Conservation (phyloP, 2,329 filamentous ascomycete genomes). For the Venturia nashicola region DNA sequence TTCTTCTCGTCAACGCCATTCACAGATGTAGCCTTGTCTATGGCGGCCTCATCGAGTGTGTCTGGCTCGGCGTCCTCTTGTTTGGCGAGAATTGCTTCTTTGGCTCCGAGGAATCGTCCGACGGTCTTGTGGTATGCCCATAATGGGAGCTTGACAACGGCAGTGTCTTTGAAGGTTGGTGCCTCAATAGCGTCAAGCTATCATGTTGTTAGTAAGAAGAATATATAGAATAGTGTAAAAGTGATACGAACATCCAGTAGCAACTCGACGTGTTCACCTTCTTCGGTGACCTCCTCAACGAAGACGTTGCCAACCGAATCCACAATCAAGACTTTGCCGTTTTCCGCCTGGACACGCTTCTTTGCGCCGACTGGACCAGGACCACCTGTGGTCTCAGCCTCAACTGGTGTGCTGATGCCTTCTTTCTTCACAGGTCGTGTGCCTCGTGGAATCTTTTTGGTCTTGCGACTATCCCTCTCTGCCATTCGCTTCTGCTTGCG, state of each 20-base stretch:
- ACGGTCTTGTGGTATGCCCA: conserved; percentile 50
- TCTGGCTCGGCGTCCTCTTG: conserved; percentile 23
- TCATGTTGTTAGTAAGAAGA: background rate
- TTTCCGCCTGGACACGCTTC: conserved; percentile 83
- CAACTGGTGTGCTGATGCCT: conserved; percentile 42
- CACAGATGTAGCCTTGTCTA: conserved; percentile 29
- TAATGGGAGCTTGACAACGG: conserved; percentile 64
- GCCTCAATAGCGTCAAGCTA: conserved; percentile 67
- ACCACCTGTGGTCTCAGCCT: conserved; percentile 38
- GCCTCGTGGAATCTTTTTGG: conserved; percentile 40
- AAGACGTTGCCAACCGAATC: conserved; percentile 88
- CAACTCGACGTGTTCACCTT: conserved; percentile 72
- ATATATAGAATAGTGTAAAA: background rate
- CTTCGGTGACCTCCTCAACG: conserved; percentile 81
- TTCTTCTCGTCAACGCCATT: conserved; percentile 35
- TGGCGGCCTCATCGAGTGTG: conserved; percentile 16
- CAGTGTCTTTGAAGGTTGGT: conserved; percentile 71
- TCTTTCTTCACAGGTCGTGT: conserved; percentile 31
- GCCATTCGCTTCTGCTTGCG: conserved; percentile 78
- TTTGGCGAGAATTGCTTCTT: conserved; percentile 19
- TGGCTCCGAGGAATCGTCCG: conserved; percentile 26
- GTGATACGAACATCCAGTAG: conserved; percentile 64
- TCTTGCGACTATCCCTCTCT: conserved; percentile 68
- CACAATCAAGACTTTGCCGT: conserved; percentile 88
- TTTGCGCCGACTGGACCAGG: conserved; percentile 63